Conservation (phyloP, 768 basidiomycete species). For the Hebeloma cylindrosporum region DNA sequence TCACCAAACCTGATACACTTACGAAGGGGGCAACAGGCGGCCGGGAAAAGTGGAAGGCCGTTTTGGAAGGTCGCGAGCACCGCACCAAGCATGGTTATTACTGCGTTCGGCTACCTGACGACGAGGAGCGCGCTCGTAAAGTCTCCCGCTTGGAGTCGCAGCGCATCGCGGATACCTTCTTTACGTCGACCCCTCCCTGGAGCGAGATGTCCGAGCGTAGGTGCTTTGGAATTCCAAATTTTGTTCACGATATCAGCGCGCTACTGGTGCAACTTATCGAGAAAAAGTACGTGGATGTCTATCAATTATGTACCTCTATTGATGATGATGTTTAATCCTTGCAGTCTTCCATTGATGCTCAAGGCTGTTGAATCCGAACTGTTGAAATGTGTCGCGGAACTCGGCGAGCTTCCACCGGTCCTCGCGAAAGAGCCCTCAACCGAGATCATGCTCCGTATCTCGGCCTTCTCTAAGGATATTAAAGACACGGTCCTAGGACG, state of each 20-base stretch:
- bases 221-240: conserved; percentile 56
- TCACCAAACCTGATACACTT: conserved; percentile 70
- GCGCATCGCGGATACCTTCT: conserved; percentile 41
- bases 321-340: background rate
- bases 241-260: conserved; percentile 52
- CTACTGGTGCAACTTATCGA: conserved; percentile 56
- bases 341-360: conserved; percentile 49
- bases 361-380: conserved; percentile 42
- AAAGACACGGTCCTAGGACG: conserved; percentile 5
- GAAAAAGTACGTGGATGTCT: conserved; percentile 40
- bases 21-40: conserved; percentile 39
- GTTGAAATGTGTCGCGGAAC: conserved; percentile 27
- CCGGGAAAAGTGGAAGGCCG: conserved; percentile 46
- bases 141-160: conserved; percentile 39
- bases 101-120: conserved; percentile 65
- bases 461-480: conserved; percentile 41
- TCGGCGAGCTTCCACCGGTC: conserved; percentile 41
- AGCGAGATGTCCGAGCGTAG: conserved; percentile 38
- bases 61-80: conserved; percentile 50
- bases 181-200: conserved; percentile 54
- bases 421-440: conserved; percentile 40
- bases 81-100: conserved; percentile 58
- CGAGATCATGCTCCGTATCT: conserved; percentile 46
- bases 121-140: conserved; percentile 44
- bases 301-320: background rate